phyloP scores from a whole-genome alignment of 192 early-diverging fungal species.

The Coemansia javaensis region DNA sequence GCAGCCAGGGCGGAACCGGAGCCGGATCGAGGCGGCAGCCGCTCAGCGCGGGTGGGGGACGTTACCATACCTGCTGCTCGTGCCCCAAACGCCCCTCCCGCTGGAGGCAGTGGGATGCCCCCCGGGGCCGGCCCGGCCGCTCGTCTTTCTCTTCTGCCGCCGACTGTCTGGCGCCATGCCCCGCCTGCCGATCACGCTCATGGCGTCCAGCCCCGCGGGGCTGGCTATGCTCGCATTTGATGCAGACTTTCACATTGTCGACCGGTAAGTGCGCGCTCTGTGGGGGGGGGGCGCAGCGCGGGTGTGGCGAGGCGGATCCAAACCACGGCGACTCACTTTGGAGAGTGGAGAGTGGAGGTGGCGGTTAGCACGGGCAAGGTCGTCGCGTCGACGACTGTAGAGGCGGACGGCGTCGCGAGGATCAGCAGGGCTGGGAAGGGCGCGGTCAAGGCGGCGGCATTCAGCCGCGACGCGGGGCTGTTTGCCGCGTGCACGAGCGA shows the following conservation, averaged over 20 bases:
- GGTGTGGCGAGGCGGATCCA: too few relatives aligned
- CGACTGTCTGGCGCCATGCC: too few relatives aligned
- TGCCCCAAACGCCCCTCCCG: too few relatives aligned
- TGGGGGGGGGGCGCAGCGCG: too few relatives aligned
- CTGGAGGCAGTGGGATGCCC: too few relatives aligned
- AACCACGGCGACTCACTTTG: too few relatives aligned
- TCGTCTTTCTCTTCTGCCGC: neutral
- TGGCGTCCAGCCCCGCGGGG: constrained; percentile 31
- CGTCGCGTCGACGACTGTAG: constrained; percentile 16
- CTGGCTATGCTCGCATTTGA: constrained; percentile 19
- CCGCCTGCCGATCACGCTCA: constrained; percentile 16
- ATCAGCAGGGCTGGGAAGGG: constrained; percentile 32
- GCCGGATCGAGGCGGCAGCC: too few relatives aligned
- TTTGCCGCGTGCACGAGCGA: constrained; percentile 63
- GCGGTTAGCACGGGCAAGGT: constrained; percentile 27
- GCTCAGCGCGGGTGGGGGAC: too few relatives aligned
- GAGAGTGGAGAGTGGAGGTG: too few relatives aligned
- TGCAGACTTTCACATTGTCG: constrained; percentile 19
- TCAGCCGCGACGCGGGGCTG: constrained; percentile 54
- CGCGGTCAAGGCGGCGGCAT: constrained; percentile 50
- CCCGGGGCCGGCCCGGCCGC: too few relatives aligned
- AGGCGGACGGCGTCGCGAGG: constrained; percentile 3
- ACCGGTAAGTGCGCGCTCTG: constrained; percentile 20
- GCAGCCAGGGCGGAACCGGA: too few relatives aligned
- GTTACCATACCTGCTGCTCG: too few relatives aligned